Evolutionary conservation across 176 grass and related monocot species (phyloP), one percentile per base, ranked within the genome.

Genomic region (Microstegium vimineum): DNA sequence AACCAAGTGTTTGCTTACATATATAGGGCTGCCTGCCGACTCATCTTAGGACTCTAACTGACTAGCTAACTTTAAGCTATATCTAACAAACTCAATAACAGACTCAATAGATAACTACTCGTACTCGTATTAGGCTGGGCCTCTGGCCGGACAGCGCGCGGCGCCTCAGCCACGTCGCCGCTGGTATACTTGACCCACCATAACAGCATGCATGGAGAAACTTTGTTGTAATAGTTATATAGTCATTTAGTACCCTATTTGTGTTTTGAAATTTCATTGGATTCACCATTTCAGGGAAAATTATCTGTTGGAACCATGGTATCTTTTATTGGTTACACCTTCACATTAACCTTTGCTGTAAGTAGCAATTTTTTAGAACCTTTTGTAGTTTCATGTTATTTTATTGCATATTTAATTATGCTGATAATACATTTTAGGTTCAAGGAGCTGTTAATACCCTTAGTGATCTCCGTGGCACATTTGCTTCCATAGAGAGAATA

Each of bases 261-360:
- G 3, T 83, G 34, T 54, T 73, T 66, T 57, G 18, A 76, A 79
- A 25, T 80, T 79, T 66, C 32, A 57, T 67, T 69, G 41, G 4
- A 52, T 79, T 76, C 35, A 79, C n/a, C 72, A 66, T 95, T 95
- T 81, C 88, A 98, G 95, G 95, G 95, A 31, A 90, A 94, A 76
- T 77, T 98, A 25, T 93, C 95, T 64, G 62, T 98, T 91, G 95
- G 95, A 75, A 93, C 77, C 3, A 98, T 98, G 95, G 83, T 90
- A 78, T 94, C 95, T 67, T 98, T 98, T 79, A 98, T 98, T 86
- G 95, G 95, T 62, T 98, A 98, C 89, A 98, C 95, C 64, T 98
- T 98, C 82, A 98, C 95, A 33, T 80, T 98, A 77, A 98, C 95
- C 41, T 98, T 98, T 82, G 92, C 92, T 65, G 95, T 98, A 87